Evolutionary conservation across 257 asterid species (phyloP).

Genomic region (Solanum bukasovii): DNA sequence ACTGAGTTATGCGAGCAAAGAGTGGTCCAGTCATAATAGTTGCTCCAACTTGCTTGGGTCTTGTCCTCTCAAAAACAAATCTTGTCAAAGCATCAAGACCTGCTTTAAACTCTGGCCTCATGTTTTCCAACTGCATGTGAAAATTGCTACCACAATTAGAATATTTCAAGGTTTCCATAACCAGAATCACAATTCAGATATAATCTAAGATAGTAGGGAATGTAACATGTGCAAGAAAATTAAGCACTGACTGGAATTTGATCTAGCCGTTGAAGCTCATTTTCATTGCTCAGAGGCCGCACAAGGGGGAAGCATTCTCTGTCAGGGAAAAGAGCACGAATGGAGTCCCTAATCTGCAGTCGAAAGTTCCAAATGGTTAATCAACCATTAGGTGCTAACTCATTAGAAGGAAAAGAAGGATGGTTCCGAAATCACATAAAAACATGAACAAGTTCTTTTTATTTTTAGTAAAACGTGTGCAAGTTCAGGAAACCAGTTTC

Average conservation of each 20-base stretch:
- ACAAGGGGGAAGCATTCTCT: conserved; percentile 95
- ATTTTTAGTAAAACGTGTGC: neutral
- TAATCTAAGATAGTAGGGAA: neutral
- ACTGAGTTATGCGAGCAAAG: conserved; percentile 84
- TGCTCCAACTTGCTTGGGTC: conserved; percentile 93
- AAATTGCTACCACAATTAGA: neutral
- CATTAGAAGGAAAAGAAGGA: neutral
- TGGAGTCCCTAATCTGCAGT: conserved; percentile 84
- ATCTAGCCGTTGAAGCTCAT: conserved; percentile 82
- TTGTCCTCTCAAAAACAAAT: conserved; percentile 88
- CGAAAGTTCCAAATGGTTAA: neutral
- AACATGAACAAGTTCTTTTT: neutral
- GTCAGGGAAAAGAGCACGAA: conserved; percentile 97
- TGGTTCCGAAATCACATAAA: neutral
- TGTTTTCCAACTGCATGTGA: conserved; percentile 50
- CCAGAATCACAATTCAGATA: neutral
- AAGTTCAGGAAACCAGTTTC: neutral
- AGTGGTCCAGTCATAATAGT: conserved; percentile 96
- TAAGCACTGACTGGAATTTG: conserved; percentile 56
- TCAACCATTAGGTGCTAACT: neutral
- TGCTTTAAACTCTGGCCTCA: conserved; percentile 82
- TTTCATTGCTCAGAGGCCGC: conserved; percentile 78
- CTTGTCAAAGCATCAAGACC: conserved; percentile 87
- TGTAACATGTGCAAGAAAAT: neutral
- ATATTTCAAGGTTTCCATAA: neutral